Evolutionary conservation across 2,329 filamentous ascomycete species (phyloP).

Genomic region (Davidsoniella eucalypti): DNA sequence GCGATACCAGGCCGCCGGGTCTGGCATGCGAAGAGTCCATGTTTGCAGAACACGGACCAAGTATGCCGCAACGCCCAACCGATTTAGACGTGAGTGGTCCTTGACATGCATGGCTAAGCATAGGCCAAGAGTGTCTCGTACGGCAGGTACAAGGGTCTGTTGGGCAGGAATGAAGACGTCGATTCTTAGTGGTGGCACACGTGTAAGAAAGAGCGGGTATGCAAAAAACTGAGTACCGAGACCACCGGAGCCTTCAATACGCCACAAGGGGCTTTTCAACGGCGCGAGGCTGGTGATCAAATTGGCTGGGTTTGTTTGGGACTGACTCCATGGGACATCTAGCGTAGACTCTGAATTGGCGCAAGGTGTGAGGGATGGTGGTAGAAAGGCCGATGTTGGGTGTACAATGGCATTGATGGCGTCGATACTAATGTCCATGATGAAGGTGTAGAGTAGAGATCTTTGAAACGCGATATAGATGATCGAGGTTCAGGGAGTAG

Average conservation of each 20-base stretch:
- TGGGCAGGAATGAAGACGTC: conserved; percentile 41
- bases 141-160: conserved; percentile 22
- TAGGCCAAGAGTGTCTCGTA: conserved; percentile 32
- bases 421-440: conserved; percentile 37
- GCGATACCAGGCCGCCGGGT: conserved; percentile 24
- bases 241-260: conserved; percentile 40
- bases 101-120: conserved; percentile 39
- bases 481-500: neutral
- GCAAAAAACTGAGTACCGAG: conserved; percentile 42
- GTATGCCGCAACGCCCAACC: conserved; percentile 35
- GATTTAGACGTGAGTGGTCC: conserved; percentile 29
- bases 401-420: conserved; percentile 40
- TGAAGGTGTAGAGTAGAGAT: conserved; percentile 1
- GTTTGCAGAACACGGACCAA: conserved; percentile 36
- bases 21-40: conserved; percentile 26
- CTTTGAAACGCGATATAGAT: neutral
- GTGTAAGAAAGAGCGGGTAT: conserved; percentile 33
- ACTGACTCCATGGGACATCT: conserved; percentile 26
- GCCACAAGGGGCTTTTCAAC: conserved; percentile 32
- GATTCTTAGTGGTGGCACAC: conserved; percentile 34
- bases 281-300: conserved; percentile 38
- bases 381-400: conserved; percentile 35
- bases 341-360: neutral
- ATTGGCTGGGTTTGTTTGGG: conserved; percentile 42
- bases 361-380: neutral